These are phyloP conservation scores for Inosperma sp. DNA, from an alignment of 768 basidiomycete genomes.

Conservation along the genomic window DNA sequence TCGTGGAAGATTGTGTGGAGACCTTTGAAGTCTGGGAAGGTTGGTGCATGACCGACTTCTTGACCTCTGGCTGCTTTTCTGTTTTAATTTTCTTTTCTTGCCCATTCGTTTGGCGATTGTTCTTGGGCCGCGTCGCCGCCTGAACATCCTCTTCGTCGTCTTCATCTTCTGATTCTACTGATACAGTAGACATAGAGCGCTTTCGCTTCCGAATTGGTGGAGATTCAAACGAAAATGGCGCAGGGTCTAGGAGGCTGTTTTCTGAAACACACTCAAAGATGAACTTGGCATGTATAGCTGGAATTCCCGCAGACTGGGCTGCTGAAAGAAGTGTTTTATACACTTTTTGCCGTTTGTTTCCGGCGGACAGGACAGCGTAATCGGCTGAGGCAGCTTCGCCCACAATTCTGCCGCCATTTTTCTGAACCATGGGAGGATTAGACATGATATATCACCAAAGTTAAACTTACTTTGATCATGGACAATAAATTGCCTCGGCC, in stretches of 20 bases:
- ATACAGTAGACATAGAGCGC: constrained; percentile 9
- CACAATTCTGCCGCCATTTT: constrained; percentile 59
- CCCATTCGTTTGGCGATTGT: constrained; percentile 4
- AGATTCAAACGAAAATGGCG: constrained; percentile 40
- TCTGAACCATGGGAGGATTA: constrained; percentile 35
- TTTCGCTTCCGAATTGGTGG: constrained; percentile 17
- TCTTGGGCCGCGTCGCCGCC: constrained; percentile 1
- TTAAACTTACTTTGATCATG: constrained; percentile 53
- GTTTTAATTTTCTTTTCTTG: constrained; percentile 4
- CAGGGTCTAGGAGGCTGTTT: constrained; percentile 40
- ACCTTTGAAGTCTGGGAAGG: constrained; percentile 1
- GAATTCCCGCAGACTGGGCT: constrained; percentile 34
- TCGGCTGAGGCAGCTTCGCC: constrained; percentile 52
- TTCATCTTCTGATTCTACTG: constrained; percentile 17
- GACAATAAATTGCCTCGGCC: constrained; percentile 47
- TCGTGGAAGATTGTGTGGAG: background rate
- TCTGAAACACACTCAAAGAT: constrained; percentile 48
- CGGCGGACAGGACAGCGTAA: constrained; percentile 53
- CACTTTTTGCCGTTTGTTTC: constrained; percentile 36
- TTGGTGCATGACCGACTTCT: background rate
- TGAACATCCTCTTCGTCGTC: constrained; percentile 6
- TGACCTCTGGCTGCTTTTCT: constrained; percentile 11
- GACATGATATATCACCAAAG: background rate
- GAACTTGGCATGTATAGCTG: constrained; percentile 50
- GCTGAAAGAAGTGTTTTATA: constrained; percentile 43